Conservation (phyloP, 208 protist genomes). For the Strigomonas galati region DNA sequence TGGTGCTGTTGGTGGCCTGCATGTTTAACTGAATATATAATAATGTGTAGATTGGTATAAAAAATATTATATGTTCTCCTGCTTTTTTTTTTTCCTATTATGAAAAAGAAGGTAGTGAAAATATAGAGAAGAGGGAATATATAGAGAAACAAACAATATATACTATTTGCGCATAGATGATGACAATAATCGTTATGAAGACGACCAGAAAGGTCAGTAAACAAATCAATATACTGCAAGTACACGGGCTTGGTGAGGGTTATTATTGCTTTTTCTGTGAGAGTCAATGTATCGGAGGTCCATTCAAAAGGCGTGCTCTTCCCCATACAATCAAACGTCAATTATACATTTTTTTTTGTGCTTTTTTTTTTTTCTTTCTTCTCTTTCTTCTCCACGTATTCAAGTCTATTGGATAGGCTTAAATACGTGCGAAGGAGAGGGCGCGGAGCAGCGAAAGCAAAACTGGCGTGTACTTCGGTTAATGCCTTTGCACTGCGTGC, state of each 20-base stretch:
- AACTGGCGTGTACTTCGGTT: slow-evolving; percentile 77
- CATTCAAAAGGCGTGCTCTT: too few relatives aligned
- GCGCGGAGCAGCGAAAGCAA: slow-evolving; percentile 79
- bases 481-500: slow-evolving; percentile 74
- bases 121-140: slow-evolving; percentile 7
- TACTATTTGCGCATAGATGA: neutral
- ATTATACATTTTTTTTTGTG: neutral
- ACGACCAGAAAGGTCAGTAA: too few relatives aligned
- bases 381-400: too few relatives aligned
- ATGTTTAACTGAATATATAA: slow-evolving; percentile 1
- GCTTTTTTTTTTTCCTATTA: too few relatives aligned
- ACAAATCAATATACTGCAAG: too few relatives aligned
- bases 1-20: neutral
- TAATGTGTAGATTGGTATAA: slow-evolving; percentile 2
- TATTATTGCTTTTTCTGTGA: too few relatives aligned
- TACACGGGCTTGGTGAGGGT: too few relatives aligned
- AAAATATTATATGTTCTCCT: neutral
- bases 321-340: too few relatives aligned
- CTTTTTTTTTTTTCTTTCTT: slow-evolving; percentile 5
- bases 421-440: slow-evolving; percentile 67
- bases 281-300: too few relatives aligned
- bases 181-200: too few relatives aligned
- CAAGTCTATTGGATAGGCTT: slow-evolving; percentile 38
- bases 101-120: slow-evolving; percentile 13
- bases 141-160: slow-evolving; percentile 1